These are phyloP conservation scores for Starmerella vaccinii DNA, from an alignment of 805 yeast genomes.

Conservation along the genomic window DNA sequence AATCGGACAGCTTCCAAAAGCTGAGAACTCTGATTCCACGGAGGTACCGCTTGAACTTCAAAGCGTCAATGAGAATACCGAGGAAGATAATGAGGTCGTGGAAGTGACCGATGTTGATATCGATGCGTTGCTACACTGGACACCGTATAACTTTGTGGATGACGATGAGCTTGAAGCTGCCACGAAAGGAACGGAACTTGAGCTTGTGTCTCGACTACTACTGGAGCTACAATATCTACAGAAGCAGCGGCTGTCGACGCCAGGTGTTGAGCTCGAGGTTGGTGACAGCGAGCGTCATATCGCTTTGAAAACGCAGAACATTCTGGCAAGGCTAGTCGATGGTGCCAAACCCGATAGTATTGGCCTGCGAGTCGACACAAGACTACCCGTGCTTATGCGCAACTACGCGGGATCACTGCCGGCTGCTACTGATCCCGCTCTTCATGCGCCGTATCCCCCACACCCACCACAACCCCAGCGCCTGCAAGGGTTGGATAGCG, in stretches of 20 bases:
- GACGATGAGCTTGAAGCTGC: conserved; percentile 46
- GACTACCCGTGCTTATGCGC: conserved; percentile 58
- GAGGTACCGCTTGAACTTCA: not conserved
- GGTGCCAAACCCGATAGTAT: conserved; percentile 26
- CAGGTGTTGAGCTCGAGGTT: conserved; percentile 23
- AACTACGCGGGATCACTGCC: conserved; percentile 77
- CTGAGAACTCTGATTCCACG: not conserved
- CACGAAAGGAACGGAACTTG: conserved; percentile 35
- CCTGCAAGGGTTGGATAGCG: conserved; percentile 7
- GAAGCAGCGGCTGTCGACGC: conserved; percentile 34
- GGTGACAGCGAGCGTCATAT: conserved; percentile 29
- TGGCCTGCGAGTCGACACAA: conserved; percentile 23
- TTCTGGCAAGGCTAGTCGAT: conserved; percentile 38
- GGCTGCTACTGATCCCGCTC: conserved; percentile 18
- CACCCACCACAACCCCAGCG: conserved; percentile 10
- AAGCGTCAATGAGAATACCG: not conserved
- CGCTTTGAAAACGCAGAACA: conserved; percentile 30
- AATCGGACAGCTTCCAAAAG: not conserved
- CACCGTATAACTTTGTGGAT: conserved; percentile 39
- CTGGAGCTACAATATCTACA: conserved; percentile 44
- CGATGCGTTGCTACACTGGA: conserved; percentile 40
- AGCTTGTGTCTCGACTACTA: conserved; percentile 36
- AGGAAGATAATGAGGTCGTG: not conserved
- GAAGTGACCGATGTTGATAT: conserved; percentile 10
- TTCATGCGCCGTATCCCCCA: conserved; percentile 6